Base-by-base conservation (phyloP, 176 grass and related monocot genomes). In the Aegilops umbellulata region DNA sequence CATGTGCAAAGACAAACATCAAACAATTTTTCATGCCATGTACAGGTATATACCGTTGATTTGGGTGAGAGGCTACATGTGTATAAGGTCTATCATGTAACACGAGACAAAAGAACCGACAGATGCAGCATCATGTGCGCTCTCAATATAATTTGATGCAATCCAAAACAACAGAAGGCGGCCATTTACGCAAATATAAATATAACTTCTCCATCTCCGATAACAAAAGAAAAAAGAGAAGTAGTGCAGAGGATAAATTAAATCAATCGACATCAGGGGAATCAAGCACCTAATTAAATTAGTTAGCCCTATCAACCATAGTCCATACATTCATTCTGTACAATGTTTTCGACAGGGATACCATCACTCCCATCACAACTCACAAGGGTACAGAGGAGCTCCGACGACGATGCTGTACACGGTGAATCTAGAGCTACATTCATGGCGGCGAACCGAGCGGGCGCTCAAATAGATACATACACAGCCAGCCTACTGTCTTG, bases 331-430 rank as follows among this genome's bases (percentile, higher is more conserved):
- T 23, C 65, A 72, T 88, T 85, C 64, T 91, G 46, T 91, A 91
- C 86, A 91, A 77, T 82, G 82, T 32, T 85, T 55, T 84, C 49
- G 39, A 55, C 47, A 85, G 38, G 70, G 69, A 81, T 62, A 49
- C 55, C 42, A 53, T 76, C 57, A 27, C 77, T 12, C 53, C 63
- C 66, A 76, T 80, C 68, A 68, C 16, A 10, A 4, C 69, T 80
- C 68, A 68, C 7, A 5, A 8, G 42, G 34, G 47, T 91, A 84
- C 51, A 70, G 6, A 60, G 47, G 8, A 67, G 69, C 36, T 49
- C 31, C 63, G 51, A 49, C n/a, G n/a, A 69, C 63, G 62, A 62
- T 63, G 80, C 85, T 91, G 69, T 88, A 85, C 90, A 91, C 2
- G 77, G 19, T 51, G 72, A 77, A 70, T 63, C 81, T 76, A 87